phyloP scores from a whole-genome alignment of 768 basidiomycete genomes.

The Termitomyces sp. region DNA sequence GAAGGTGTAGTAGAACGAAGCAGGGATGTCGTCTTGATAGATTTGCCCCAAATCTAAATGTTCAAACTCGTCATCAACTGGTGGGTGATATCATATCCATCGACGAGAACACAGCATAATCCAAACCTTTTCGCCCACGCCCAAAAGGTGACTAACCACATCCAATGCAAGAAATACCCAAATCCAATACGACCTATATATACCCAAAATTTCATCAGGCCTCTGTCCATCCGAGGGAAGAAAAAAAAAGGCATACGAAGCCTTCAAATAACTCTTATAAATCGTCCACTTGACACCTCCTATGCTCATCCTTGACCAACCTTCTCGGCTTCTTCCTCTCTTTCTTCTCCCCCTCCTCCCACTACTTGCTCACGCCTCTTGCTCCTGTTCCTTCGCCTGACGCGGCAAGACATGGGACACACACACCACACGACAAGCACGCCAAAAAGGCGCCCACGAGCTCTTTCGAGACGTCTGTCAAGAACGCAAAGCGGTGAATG shows the following conservation, averaged over 20 bases:
- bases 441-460: no score
- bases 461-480: no score
- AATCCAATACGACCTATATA: slow-evolving; percentile 60
- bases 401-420: no score
- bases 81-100: background rate
- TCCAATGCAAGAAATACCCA: slow-evolving; percentile 56
- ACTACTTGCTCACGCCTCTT: slow-evolving; percentile 11
- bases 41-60: slow-evolving; percentile 61
- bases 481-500: no score
- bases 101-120: slow-evolving; percentile 47
- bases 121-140: slow-evolving; percentile 67
- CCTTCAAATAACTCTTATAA: slow-evolving; percentile 66
- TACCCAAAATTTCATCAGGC: no score
- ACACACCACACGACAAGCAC: no score
- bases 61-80: background rate
- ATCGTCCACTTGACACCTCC: slow-evolving; percentile 80
- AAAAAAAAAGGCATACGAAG: slow-evolving; percentile 46
- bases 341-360: slow-evolving; percentile 18
- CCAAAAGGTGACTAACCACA: slow-evolving; percentile 46
- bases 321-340: slow-evolving; percentile 63
- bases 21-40: slow-evolving; percentile 29
- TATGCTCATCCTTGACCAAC: slow-evolving; percentile 76
- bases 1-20: slow-evolving; percentile 27
- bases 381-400: slow-evolving; percentile 44
- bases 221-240: no score